These are phyloP conservation scores for Salisapilia sapeloensis DNA, from an alignment of 352 stramenopile genomes.

Conservation along the genomic window DNA sequence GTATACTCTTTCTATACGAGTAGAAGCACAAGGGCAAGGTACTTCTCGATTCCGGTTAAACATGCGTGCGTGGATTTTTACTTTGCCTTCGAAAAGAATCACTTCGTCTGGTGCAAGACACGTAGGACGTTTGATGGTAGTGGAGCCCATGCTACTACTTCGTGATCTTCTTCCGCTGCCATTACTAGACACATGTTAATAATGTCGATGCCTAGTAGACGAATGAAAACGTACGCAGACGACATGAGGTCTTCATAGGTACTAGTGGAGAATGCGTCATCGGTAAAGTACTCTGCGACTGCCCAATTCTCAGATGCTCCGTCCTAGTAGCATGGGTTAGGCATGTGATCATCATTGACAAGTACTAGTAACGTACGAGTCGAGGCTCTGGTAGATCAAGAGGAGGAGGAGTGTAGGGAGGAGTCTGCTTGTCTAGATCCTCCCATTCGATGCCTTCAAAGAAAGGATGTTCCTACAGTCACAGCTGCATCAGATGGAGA, in stretches of 20 bases:
- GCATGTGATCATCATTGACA: neutral
- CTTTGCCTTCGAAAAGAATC: constrained; percentile 45
- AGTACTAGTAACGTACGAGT: constrained; percentile 12
- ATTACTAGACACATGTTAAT: neutral
- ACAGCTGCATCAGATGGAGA: neutral
- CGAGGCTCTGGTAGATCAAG: constrained; percentile 41
- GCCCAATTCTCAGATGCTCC: constrained; percentile 61
- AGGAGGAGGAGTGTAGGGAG: constrained; percentile 36
- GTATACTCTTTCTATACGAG: neutral
- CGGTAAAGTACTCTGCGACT: constrained; percentile 64
- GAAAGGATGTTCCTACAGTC: constrained; percentile 42
- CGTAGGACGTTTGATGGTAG: constrained; percentile 23
- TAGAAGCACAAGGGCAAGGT: neutral
- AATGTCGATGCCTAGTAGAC: neutral
- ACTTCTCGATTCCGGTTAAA: constrained; percentile 61
- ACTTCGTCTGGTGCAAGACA: constrained; percentile 53
- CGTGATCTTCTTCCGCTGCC: constrained; percentile 20
- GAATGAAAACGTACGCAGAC: neutral
- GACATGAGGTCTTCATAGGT: constrained; percentile 46
- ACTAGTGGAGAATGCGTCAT: constrained; percentile 59
- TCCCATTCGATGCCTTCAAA: constrained; percentile 70
- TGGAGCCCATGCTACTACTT: constrained; percentile 47
- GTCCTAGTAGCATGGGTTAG: constrained; percentile 19
- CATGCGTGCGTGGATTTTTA: constrained; percentile 68
- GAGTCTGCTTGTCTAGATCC: constrained; percentile 20